Percentiles rank a stretch among this genome's conserved stretches.
Evolutionary conservation across 2,329 filamentous ascomycete genomes (phyloP).

Genomic region (Beauveria asiatica): DNA sequence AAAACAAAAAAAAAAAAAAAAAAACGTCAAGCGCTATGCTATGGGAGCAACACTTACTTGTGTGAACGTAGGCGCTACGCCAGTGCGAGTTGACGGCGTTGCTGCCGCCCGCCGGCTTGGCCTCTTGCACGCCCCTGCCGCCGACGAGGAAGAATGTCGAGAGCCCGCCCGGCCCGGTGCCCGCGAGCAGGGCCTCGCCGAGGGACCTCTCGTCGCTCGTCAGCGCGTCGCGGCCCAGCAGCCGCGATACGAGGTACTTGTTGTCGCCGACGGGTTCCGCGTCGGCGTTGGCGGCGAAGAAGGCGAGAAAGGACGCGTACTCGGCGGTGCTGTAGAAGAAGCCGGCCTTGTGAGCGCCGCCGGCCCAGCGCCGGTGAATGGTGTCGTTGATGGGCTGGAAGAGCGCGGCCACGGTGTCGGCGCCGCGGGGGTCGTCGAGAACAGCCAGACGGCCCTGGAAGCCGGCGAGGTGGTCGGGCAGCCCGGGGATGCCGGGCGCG

Average conservation of each 20-base stretch:
- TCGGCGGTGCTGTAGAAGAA: conserved; percentile 14
- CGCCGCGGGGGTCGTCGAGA: conserved; percentile 25
- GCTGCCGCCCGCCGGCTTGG: conserved; percentile 34
- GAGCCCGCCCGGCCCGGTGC: conserved; percentile 19
- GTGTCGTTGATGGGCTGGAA: conserved; percentile 29
- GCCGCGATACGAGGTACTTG: conserved; percentile 32
- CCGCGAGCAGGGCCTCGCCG: conserved; percentile 28
- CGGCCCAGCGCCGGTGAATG: conserved; percentile 29
- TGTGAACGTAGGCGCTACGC: conserved; percentile 32
- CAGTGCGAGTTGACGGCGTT: conserved; percentile 38
- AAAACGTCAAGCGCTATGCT: too few relatives aligned
- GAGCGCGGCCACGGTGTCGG: conserved; percentile 15
- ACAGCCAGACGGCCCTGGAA: conserved; percentile 27
- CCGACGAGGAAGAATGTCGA: conserved; percentile 33
- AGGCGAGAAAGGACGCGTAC: conserved; percentile 29
- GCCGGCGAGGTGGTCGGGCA: conserved; percentile 25
- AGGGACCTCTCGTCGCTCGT: conserved; percentile 24
- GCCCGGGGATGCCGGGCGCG: conserved; percentile 23
- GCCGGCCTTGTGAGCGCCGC: conserved; percentile 11
- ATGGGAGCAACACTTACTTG: conserved; percentile 17
- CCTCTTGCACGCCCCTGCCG: conserved; percentile 36
- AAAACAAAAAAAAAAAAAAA: too few relatives aligned
- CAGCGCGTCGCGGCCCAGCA: conserved; percentile 32
- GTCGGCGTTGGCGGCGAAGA: conserved; percentile 30
- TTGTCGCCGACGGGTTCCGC: conserved; percentile 26